These are phyloP conservation scores for Flaveria ramosissima DNA, from an alignment of 129 eudicot species.

Conservation along the genomic window DNA sequence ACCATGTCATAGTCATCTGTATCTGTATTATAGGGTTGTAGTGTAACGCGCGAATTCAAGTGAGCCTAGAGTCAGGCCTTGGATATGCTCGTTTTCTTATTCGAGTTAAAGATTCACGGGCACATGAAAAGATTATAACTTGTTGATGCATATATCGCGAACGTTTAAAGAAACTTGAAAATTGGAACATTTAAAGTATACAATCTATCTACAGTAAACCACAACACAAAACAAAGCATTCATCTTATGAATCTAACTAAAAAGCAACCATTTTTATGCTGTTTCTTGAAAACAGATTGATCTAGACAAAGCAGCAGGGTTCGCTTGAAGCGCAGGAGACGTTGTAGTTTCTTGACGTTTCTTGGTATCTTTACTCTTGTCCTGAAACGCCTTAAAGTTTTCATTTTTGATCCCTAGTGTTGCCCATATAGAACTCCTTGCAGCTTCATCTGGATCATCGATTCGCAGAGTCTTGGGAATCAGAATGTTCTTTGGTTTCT, in stretches of 20 bases:
- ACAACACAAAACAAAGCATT: constrained; percentile 28
- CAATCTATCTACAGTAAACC: constrained; percentile 27
- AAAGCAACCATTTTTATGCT: constrained; percentile 10
- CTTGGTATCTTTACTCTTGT: constrained; percentile 51
- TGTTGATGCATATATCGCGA: not conserved
- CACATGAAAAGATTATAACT: not conserved
- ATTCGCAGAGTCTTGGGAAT: constrained; percentile 87
- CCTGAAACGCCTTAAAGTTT: constrained; percentile 63
- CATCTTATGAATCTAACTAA: constrained; percentile 1
- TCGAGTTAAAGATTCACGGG: not conserved
- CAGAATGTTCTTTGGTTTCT: constrained; percentile 46
- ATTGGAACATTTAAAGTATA: constrained; percentile 19
- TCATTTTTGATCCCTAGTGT: constrained; percentile 80
- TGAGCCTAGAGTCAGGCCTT: constrained; percentile 6
- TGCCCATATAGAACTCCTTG: constrained; percentile 89
- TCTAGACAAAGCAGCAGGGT: constrained; percentile 84
- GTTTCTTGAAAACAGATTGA: constrained; percentile 54
- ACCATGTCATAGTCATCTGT: not conserved
- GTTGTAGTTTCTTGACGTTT: constrained; percentile 17
- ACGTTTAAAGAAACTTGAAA: constrained; percentile 8
- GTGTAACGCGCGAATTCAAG: not conserved
- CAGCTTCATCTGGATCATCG: constrained; percentile 96
- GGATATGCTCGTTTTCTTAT: constrained; percentile 1
- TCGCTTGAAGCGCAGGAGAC: constrained; percentile 55
- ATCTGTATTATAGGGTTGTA: not conserved